Conservation (phyloP, 345 rosid genomes). For the Aquilaria malaccensis region DNA sequence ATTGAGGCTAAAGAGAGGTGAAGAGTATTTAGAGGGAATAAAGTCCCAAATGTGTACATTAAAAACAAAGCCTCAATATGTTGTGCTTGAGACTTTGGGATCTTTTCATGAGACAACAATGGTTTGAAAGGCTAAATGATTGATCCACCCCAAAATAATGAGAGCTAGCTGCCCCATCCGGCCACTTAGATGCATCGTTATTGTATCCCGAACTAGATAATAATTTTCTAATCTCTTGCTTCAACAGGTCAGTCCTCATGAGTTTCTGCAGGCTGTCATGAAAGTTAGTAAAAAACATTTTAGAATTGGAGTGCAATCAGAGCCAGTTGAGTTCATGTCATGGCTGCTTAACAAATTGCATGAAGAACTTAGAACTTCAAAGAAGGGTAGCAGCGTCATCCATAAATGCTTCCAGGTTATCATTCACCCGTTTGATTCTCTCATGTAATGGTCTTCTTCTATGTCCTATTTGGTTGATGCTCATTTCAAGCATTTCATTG, state of each 20-base stretch:
- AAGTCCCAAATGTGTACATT: no score
- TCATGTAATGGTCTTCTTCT: background rate
- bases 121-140: no score
- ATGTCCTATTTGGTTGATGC: background rate
- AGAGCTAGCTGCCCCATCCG: no score
- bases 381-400: conserved; percentile 66
- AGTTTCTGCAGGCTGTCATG: conserved; percentile 97
- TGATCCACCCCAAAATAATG: no score
- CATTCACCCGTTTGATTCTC: background rate
- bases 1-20: no score
- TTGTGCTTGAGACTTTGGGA: no score
- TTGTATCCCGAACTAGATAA: no score
- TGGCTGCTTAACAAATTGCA: conserved; percentile 98
- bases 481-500: conserved; percentile 7
- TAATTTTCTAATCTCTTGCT: conserved; percentile 4
- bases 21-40: no score
- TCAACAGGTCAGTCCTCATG: conserved; percentile 96
- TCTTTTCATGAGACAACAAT: no score
- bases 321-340: conserved; percentile 93
- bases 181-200: no score
- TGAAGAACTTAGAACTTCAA: conserved; percentile 53
- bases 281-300: conserved; percentile 83
- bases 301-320: conserved; percentile 86
- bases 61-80: no score
- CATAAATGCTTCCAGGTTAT: conserved; percentile 88